Base-by-base conservation (phyloP, 2,329 filamentous ascomycete genomes). In the Escovopsis sp. region DNA sequence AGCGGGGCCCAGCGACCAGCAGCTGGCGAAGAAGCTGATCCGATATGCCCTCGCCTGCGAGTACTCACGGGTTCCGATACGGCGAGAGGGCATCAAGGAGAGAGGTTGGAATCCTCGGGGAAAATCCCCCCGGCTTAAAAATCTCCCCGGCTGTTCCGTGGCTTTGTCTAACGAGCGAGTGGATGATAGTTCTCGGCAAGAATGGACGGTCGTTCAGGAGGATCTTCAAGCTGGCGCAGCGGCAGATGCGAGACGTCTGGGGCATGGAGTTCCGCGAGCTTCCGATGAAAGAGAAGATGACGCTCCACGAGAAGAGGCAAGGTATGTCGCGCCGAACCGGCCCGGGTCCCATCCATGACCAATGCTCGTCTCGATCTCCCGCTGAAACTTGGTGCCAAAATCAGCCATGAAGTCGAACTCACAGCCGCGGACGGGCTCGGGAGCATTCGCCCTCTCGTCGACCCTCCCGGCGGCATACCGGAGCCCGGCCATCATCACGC, bases 181-280 rank as follows among this genome's bases (percentile, higher is more conserved):
- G 10, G 12, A 6, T 23, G 6, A 23, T 23, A 78, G 85, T 94
- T 1, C 75, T 94, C 9, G 84, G 82, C 15, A 71, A 78, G 38
- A 73, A 80, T 8, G 66, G 76, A 6, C 70, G 81, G 30, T 67
- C 77, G 33, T 96, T 95, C 59, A 87, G 78, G 56, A 59, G 64
- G 11, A 77, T 95, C 4, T 95, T 94, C 54, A 73, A 75, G 0
- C 67, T 73, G 35, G 85, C 89, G 36, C 89, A 98, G 59, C 62
- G 67, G 32, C 74, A 83, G 50, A 66, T 98, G 33, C 68, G 71
- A 39, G 64, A 65, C 2, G 72, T 80, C 1, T 96, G 94, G 62
- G 91, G 91, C n/a, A 94, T 96, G 87, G 74, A 88, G 58, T 74
- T 98, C 70, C 70, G 77, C 4, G 88, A 95, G 62, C 68, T 96